Evolutionary conservation across 75 land plant species (phyloP), one percentile per base, ranked within the genome.

Genomic region (Azolla pinnata): DNA sequence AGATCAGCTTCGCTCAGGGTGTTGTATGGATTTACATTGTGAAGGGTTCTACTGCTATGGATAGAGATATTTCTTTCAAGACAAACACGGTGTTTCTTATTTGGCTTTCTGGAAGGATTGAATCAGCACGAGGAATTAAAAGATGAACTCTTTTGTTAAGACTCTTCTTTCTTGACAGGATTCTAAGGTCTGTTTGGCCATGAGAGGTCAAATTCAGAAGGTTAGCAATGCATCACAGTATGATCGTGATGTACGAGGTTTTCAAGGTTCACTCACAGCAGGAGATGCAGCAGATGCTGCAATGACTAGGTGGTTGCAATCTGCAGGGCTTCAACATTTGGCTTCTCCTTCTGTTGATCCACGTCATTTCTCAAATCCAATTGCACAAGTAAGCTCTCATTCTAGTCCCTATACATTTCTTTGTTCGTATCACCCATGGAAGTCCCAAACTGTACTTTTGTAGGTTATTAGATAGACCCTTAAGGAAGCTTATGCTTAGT

Each of bases 241-340:
- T 55, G 81, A 80, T 31, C 73, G 73, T 47, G 54, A 61, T 16
- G 67, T 54, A 29, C 74, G 77, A 2, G 72, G 62, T 29, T 30
- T 68, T 32, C 68, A 60, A n/a, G 54, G 49, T 54, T 63, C 61
- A 20, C 73, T 67, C 40, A 61, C 65, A 17, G 40, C 68, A 2
- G 56, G 67, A 1, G 82, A 79, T 33, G 82, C 74, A 4, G 77
- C 72, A 14, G 97, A 88, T 72, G 95, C 97, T 0, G 93, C 89
- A 55, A 84, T 84, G 97, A 88, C 97, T 18, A 75, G 97, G 31
- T 91, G 97, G 97, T 78, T 91, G 27, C 97, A 91, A 75, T 87
- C 97, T 4, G 93, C 97, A 12, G 97, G 97, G 9, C 68, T 91
- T 62, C 97, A 91, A 73, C 97, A 91, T 80, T 75, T 91, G 75